phyloP scores from a whole-genome alignment of 2,329 filamentous ascomycete species.

The Dichotomopilus funicola region DNA sequence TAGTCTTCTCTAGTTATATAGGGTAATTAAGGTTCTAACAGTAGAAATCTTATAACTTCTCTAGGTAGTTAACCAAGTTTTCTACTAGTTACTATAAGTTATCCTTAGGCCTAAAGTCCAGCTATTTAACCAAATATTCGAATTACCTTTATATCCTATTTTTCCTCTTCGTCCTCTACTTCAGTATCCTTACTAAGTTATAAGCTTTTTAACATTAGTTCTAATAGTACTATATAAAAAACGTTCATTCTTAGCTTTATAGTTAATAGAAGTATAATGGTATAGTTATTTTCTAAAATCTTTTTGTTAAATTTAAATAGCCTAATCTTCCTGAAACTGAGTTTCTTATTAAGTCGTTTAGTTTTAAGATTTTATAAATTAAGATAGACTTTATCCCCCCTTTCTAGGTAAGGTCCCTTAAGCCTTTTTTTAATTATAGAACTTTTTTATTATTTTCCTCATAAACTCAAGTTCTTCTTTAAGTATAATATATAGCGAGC shows the following conservation, averaged over 20 bases:
- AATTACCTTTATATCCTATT: constrained; percentile 5
- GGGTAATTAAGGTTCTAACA: no score
- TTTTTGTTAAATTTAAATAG: constrained; percentile 7
- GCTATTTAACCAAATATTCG: constrained; percentile 4
- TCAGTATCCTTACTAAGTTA: not conserved
- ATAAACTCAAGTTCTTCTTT: constrained; percentile 10
- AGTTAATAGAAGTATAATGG: not conserved
- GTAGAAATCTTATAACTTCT: no score
- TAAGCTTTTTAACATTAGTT: constrained; percentile 3
- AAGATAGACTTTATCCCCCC: constrained; percentile 9
- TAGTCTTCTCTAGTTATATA: no score
- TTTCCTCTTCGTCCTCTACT: constrained; percentile 10
- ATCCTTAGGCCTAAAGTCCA: not conserved
- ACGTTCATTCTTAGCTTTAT: constrained; percentile 6
- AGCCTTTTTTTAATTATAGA: constrained; percentile 7
- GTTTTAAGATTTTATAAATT: constrained; percentile 3
- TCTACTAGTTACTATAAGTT: no score
- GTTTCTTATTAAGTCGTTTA: constrained; percentile 9
- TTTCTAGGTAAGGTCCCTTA: not conserved
- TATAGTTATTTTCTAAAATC: constrained; percentile 5
- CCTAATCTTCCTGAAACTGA: constrained; percentile 11
- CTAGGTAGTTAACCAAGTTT: no score
- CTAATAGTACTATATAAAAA: constrained; percentile 11
- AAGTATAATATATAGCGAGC: not conserved
- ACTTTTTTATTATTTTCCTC: constrained; percentile 1